Evolutionary conservation across 2,329 filamentous ascomycete genomes (phyloP), one percentile per base, ranked within the genome.

Genomic region (Penicillium sclerotiorum): DNA sequence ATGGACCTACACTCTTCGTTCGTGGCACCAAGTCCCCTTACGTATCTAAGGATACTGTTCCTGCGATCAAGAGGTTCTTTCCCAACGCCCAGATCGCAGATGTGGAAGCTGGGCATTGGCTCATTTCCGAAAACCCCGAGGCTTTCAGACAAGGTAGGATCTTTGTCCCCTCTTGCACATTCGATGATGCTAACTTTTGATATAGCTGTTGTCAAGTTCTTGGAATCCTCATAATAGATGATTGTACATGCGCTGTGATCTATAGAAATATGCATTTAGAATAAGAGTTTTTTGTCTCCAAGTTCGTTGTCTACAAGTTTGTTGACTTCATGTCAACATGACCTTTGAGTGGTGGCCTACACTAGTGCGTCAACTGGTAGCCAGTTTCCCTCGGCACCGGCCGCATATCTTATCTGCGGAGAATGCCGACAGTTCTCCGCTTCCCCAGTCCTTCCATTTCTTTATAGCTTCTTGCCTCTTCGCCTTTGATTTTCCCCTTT

Each of bases 1-100:
- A 84, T 59, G 91, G 90, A 55, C 89, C 86, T 1, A 86, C 90
- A 12, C 77, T 97, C 18, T 90, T 97, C 59, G 80, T 97, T 6
- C 60, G 73, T 11, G 73, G 73, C 5, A 73, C 71, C 1, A 69
- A 61, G 45, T 74, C 71, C 30, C 60, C 53, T 22, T 75, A 75
- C 57, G 69, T 75, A 8, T 62, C 64, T 12, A 69, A 74, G 39
- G 66, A 72, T n/a, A 63, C 63, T 1, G 47, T 75, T 41, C 71
- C 73, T 0, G 62, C 65, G 0, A 72, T 74, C 36, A 74, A 70
- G 45, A 63, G 57, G 27, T 75, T 75, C 53, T 75, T 75, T 46
- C 73, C 73, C 1, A 63, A 65, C 25, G 70, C 73, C 8, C 56
- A 71, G 47, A 61, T 75, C 25, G 64, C 66, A 5, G 70, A 74